Conservation (phyloP, 129 eudicot species). For the Arctium minus region DNA sequence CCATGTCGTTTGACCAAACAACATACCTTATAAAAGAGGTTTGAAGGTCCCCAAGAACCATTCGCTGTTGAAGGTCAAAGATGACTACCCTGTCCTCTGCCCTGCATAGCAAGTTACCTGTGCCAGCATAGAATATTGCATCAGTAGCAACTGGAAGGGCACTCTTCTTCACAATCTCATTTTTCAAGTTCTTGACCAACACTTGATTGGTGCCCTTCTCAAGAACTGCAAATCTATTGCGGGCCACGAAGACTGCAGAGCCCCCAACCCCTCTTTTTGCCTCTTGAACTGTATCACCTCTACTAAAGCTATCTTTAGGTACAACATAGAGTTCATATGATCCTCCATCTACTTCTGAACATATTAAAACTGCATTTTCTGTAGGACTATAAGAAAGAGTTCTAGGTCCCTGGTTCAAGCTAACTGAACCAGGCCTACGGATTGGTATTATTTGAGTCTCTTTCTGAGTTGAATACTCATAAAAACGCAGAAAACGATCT, state of each 20-base stretch:
- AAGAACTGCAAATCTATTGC: conserved; percentile 55
- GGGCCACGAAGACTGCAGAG: conserved; percentile 49
- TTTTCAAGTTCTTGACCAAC: conserved; percentile 46
- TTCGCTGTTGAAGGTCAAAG: conserved; percentile 50
- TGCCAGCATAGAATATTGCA: conserved; percentile 56
- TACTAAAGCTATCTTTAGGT: conserved; percentile 43
- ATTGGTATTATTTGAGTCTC: conserved; percentile 47
- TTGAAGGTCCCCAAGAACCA: conserved; percentile 50
- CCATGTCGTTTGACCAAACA: conserved; percentile 60
- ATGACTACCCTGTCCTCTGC: conserved; percentile 54
- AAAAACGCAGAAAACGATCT: conserved; percentile 49
- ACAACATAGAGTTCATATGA: conserved; percentile 47
- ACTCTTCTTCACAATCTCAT: conserved; percentile 47
- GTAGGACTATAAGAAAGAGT: conserved; percentile 51
- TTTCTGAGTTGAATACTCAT: conserved; percentile 50
- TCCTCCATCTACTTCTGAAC: conserved; percentile 54
- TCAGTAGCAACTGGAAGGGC: conserved; percentile 46
- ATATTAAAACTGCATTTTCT: conserved; percentile 44
- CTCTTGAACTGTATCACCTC: conserved; percentile 50
- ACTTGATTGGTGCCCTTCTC: conserved; percentile 54
- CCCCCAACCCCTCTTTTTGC: conserved; percentile 53
- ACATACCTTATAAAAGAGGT: conserved; percentile 44
- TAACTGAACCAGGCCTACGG: conserved; percentile 50
- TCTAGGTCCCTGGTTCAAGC: conserved; percentile 47
- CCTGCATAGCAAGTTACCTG: conserved; percentile 53